Base-by-base conservation (phyloP, 768 basidiomycete genomes). In the Phallus indusiatus region DNA sequence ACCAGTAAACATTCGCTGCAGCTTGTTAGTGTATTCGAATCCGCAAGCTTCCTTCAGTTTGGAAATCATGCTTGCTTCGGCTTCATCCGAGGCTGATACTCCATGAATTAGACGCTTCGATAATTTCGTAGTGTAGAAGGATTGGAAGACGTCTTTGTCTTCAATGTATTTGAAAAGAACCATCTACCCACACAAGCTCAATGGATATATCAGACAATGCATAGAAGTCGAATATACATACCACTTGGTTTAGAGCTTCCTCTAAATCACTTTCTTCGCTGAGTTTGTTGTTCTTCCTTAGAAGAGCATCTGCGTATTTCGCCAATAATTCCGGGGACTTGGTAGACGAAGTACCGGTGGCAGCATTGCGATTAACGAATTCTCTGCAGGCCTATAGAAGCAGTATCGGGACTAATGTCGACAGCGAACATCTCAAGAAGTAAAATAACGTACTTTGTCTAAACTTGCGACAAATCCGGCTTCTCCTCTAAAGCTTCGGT, bases 131-230 rank as follows among this genome's bases (percentile, higher is more conserved):
- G 88, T 89, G 75, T 99, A 98, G 79, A 95, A 98, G 17, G 89
- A 89, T 69, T 95, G 94, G 84, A 97, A 99, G 12, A 98, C 91
- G 64, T 99, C 95, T 76, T 96, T 96, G 78, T 98, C 94, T 69
- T 94, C 92, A 66, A 97, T 88, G 73, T 96, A 98, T 70, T 94
- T 94, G 88, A 99, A 96, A 53, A 98, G 75, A 14, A 90, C 79
- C 94, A 97, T 96, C 95, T 98, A 67, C 1, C 62, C 37, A 54
- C 35, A 14, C 24, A 37, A 47, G 53, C 28, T 56, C 49, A 60
- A 33, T 48, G n/a, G n/a, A 18, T 28, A 24, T 6, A 11, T 34
- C n/a, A 56, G 46, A 62, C 53, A 5, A 34, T 50, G 52, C 20
- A 20, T 1, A 33, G 20, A 28, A 28, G 28, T 28, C 21, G 55